Evolutionary conservation across 257 asterid genomes (phyloP), one percentile per base, ranked within the genome.

Genomic region (Solanum virginianum): DNA sequence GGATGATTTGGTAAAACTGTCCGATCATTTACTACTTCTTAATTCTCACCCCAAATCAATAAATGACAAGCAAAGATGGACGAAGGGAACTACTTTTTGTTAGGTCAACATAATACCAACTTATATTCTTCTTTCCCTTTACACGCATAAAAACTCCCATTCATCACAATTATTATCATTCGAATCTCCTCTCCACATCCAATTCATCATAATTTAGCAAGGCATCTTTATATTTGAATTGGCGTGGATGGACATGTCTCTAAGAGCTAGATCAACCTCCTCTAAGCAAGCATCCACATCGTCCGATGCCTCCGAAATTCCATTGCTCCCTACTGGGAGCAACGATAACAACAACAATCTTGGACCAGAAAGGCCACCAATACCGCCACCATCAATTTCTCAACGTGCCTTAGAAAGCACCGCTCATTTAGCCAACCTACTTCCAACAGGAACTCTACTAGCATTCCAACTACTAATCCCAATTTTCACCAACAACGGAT

Each of bases 401-500:
- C 87, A 84, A 12, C 88, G 86, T 8, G 91, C 91, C 82, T 70
- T 93, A 8, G 85, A 91, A 26, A 90, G 87, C 92, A 87, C 97
- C 1, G 94, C 95, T 15, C 81, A 95, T 62, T 89, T 95, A 41
- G 95, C 97, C 85, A 95, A 92, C 88, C 97, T 93, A 88, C 94
- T 93, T 45, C 98, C 98, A 0, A 93, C 98, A 1, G 94, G 94
- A 6, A 93, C 97, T 72, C 90, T 95, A 1, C 47, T 93, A 7
- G 97, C 97, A 72, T 95, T 95, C 85, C 98, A 95, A 69, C 87
- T 95, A 84, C 91, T 93, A 2, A 92, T 92, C 0, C 98, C 97
- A 1, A 53, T 91, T 84, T 86, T 91, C 93, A 93, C 97, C 84
- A 91, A 87, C 86, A 87, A 88, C 62, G 97, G 98, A 32, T 14